Base-by-base conservation (phyloP, 2,329 filamentous ascomycete genomes). In the Alternaria hordeiaustralica region DNA sequence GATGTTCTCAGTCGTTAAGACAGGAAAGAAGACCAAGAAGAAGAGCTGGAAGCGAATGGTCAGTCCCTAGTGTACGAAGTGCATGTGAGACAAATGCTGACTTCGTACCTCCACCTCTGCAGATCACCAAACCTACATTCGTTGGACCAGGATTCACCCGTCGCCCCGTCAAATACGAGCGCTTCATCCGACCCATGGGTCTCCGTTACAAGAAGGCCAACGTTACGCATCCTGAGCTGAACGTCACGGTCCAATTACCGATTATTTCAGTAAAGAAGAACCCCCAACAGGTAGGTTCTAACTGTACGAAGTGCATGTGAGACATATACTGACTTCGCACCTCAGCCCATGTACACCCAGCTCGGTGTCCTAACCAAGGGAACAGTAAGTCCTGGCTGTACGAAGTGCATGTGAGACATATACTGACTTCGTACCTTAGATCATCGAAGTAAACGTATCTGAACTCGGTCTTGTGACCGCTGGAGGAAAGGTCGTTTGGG, bases 1-100 rank as follows among this genome's bases (percentile, higher is more conserved):
- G 84, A 75, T 97, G 91, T 98, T 98, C 86, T 95, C 93, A 83
- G 94, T 97, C 13, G 89, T 98, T 76, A 94, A 94, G 84, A 98
- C 95, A 30, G 95, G 96, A 74, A 76, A 75, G 66, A 97, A 97
- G 87, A 93, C 90, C 3, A 86, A 90, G 60, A 94, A 96, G 88
- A 96, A 96, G 86, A 86, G 86, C 61, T 86, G 90, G 90, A 92
- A 92, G 84, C 82, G 89, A 36, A 90, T 88, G 86, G 25, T 25
- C 25, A 25, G 25, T 25, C 25, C 6, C 8, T 6, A 25, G 25
- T 25, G 25, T 25, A 25, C 25, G 25, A 25, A 25, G 25, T 25
- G n/a, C n/a, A n/a, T n/a, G n/a, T n/a, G n/a, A n/a, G n/a, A n/a
- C n/a, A n/a, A n/a, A n/a, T n/a, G n/a, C 25, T 25, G 25, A 25